phyloP scores from a whole-genome alignment of 2,329 filamentous ascomycete genomes.

The Arachnopeziza araneosa region DNA sequence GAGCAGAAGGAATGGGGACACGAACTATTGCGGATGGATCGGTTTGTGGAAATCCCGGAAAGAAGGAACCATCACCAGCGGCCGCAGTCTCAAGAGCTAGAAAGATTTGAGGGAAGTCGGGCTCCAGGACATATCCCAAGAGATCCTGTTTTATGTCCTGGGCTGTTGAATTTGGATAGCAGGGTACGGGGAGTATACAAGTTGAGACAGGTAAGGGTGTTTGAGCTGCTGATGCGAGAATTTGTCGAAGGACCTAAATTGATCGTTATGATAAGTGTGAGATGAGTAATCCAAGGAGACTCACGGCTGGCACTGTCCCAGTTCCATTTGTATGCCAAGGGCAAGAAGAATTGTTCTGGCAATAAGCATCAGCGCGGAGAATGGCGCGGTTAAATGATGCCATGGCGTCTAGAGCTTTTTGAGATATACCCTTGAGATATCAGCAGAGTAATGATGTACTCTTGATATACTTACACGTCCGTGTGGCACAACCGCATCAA shows the following conservation, averaged over 20 bases:
- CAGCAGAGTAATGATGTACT: background rate
- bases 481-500: constrained; percentile 11
- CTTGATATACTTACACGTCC: constrained; percentile 4
- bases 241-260: background rate
- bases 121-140: background rate
- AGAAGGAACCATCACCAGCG: background rate
- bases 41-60: background rate
- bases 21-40: background rate
- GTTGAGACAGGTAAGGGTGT: background rate
- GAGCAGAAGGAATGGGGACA: background rate
- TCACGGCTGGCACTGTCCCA: background rate
- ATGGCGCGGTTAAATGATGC: constrained; percentile 6
- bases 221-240: background rate
- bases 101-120: background rate
- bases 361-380: constrained; percentile 13
- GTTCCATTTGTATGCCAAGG: constrained; percentile 6
- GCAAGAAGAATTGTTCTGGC: constrained; percentile 7
- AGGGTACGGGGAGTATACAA: background rate
- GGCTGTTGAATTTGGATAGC: background rate
- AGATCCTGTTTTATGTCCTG: background rate
- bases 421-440: background rate
- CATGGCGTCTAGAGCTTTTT: constrained; percentile 7
- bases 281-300: background rate
- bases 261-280: background rate
- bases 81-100: background rate